phyloP scores from a whole-genome alignment of 495 filamentous ascomycete species.

The Penicillium verhagenii region DNA sequence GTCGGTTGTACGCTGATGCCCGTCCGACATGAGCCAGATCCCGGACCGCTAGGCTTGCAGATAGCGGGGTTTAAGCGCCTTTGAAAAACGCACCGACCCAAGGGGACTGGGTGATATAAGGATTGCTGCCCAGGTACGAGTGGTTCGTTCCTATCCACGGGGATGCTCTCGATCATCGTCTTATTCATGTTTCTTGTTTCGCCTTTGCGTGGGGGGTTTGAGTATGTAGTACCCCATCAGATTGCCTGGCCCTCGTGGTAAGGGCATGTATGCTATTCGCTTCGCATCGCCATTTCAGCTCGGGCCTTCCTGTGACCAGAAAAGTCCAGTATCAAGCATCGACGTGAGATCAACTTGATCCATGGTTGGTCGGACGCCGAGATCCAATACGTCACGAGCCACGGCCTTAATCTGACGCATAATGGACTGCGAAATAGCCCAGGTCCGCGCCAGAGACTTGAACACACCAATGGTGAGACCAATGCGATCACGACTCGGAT shows the following conservation, averaged over 20 bases:
- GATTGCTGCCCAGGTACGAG: neutral
- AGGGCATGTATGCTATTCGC: neutral
- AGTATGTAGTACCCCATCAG: neutral
- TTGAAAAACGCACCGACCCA: neutral
- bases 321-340: constrained; percentile 39
- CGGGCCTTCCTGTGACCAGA: constrained; percentile 35
- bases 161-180: neutral
- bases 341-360: constrained; percentile 42
- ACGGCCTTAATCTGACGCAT: constrained; percentile 67
- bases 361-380: constrained; percentile 44
- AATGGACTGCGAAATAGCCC: constrained; percentile 73
- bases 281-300: constrained; percentile 10
- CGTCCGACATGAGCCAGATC: neutral
- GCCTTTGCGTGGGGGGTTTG: neutral
- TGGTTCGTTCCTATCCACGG: neutral
- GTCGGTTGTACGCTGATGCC: neutral
- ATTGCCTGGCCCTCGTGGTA: neutral
- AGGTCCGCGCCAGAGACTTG: constrained; percentile 68
- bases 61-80: neutral
- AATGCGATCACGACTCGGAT: constrained; percentile 70
- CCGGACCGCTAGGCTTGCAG: neutral
- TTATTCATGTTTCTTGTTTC: neutral
- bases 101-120: neutral
- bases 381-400: constrained; percentile 45
- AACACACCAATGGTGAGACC: constrained; percentile 81